Evolutionary conservation across 1,284 basidiomycete species (phyloP), one percentile per base, ranked within the genome.

Genomic region (Pyrrhoderma lamaoense): DNA sequence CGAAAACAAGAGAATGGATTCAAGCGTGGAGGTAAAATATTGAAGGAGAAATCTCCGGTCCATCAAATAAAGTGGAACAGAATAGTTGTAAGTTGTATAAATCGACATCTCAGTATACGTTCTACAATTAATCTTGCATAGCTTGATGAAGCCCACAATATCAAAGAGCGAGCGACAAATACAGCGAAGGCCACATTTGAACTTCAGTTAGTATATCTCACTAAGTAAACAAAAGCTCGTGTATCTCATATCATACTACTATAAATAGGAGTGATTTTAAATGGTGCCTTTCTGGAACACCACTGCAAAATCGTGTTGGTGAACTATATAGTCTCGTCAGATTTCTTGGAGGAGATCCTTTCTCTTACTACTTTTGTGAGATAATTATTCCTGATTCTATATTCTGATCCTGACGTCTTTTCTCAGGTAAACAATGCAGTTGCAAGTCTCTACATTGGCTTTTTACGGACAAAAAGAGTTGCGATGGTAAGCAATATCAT

Each of bases 231-330:
- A n/a, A n/a, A n/a, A n/a, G n/a, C n/a, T n/a, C n/a, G n/a, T n/a
- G n/a, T n/a, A n/a, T n/a, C n/a, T n/a, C n/a, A n/a, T n/a, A n/a
- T n/a, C n/a, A n/a, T n/a, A n/a, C n/a, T n/a, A n/a, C n/a, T n/a
- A n/a, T n/a, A n/a, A n/a, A 31, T 13, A 55, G 54, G 54, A 82
- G 86, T 51, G 79, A 80, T 54, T 92, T 82, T 60, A 82, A 83
- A 56, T 99, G 96, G 96, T 99, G 96, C 67, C 73, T 99, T 27
- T 97, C 93, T 22, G 96, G 95, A n/a, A 97, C 94, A n/a, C 94
- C 93, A 0, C 69, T 94, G 11, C 91, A 98, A 67, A 96, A 96
- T 62, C 84, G 95, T 56, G 96, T 99, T 13, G 96, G 96, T 57
- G 96, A 99, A 66, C 72, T 99, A 39, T 99, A 99, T 71, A 96